Percentiles rank a stretch among this genome's conserved stretches.
Evolutionary conservation across 257 asterid species (phyloP).

Genomic region (Nicotiana benthamiana): DNA sequence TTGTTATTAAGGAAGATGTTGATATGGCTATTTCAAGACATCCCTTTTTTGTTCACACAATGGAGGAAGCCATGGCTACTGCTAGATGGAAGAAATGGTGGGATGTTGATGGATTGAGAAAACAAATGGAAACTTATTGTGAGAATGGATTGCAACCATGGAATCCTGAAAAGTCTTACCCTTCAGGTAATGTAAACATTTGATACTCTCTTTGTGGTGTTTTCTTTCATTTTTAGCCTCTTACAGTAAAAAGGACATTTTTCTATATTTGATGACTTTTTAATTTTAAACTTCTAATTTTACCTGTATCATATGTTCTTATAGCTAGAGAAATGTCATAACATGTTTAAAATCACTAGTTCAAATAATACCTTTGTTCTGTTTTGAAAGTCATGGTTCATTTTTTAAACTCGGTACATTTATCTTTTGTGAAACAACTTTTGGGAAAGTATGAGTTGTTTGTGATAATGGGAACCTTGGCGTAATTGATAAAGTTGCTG

Average conservation of each 20-base stretch:
- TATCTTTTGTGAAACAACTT: not conserved
- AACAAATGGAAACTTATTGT: constrained; percentile 84
- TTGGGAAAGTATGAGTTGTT: not conserved
- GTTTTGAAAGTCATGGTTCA: too few species aligned
- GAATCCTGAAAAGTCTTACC: constrained; percentile 62
- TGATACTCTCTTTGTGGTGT: not conserved
- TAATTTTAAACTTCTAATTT: too few species aligned
- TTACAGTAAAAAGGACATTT: too few species aligned
- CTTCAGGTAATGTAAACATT: constrained; percentile 45
- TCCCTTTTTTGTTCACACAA: constrained; percentile 57
- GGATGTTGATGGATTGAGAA: constrained; percentile 56
- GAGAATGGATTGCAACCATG: constrained; percentile 79
- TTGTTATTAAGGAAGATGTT: constrained; percentile 45
- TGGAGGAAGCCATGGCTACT: constrained; percentile 93
- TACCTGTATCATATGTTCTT: too few species aligned
- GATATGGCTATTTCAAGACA: constrained; percentile 87
- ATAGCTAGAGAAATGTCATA: too few species aligned
- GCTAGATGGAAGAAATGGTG: constrained; percentile 94
- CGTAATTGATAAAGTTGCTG: too few species aligned
- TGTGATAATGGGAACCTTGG: not conserved
- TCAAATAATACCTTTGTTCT: too few species aligned
- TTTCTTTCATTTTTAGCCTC: too few species aligned
- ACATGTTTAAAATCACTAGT: too few species aligned
- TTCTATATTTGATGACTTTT: too few species aligned
- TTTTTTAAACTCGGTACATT: too few species aligned